phyloP scores from a whole-genome alignment of 768 basidiomycete species.

The Leccinum variicolor region DNA sequence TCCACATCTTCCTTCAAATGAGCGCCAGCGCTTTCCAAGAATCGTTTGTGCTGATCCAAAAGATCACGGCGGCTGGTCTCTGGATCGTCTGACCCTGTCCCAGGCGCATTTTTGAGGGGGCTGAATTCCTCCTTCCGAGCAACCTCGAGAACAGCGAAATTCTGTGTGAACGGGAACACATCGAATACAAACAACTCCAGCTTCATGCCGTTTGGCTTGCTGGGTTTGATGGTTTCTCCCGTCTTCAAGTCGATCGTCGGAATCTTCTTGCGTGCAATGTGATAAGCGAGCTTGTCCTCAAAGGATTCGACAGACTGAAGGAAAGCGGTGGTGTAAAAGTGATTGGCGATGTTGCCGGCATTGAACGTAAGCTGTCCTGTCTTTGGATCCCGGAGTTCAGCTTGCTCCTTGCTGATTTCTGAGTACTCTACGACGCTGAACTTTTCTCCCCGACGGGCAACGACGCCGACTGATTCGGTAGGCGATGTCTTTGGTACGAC shows the following conservation, averaged over 20 bases:
- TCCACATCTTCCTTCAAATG: slow-evolving; percentile 68
- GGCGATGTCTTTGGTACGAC: slow-evolving; percentile 89
- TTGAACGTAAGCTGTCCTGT: slow-evolving; percentile 84
- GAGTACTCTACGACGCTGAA: slow-evolving; percentile 97
- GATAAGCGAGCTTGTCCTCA: slow-evolving; percentile 89
- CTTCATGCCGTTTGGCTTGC: slow-evolving; percentile 97
- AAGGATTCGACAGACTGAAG: slow-evolving; percentile 75
- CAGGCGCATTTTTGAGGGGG: slow-evolving; percentile 96
- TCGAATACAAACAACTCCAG: slow-evolving; percentile 99
- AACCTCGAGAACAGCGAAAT: slow-evolving; percentile 87
- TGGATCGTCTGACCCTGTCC: slow-evolving; percentile 85
- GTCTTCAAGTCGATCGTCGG: slow-evolving; percentile 68
- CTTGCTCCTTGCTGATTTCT: slow-evolving; percentile 86
- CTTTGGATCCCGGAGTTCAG: slow-evolving; percentile 65
- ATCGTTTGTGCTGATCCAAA: slow-evolving; percentile 81
- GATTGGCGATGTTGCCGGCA: slow-evolving; percentile 96
- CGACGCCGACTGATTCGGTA: slow-evolving; percentile 91
- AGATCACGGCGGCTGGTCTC: slow-evolving; percentile 89
- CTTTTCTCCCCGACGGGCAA: slow-evolving; percentile 79
- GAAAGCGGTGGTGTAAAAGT: slow-evolving; percentile 92
- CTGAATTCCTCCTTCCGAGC: slow-evolving; percentile 89
- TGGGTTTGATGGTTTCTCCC: slow-evolving; percentile 73
- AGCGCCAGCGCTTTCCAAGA: slow-evolving; percentile 79
- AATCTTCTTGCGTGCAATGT: slow-evolving; percentile 98
- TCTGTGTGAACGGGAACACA: slow-evolving; percentile 89